Percentiles rank a stretch among this genome's conserved stretches.
phyloP scores from a whole-genome alignment of 345 rosid species.

The Brassica carinata region DNA sequence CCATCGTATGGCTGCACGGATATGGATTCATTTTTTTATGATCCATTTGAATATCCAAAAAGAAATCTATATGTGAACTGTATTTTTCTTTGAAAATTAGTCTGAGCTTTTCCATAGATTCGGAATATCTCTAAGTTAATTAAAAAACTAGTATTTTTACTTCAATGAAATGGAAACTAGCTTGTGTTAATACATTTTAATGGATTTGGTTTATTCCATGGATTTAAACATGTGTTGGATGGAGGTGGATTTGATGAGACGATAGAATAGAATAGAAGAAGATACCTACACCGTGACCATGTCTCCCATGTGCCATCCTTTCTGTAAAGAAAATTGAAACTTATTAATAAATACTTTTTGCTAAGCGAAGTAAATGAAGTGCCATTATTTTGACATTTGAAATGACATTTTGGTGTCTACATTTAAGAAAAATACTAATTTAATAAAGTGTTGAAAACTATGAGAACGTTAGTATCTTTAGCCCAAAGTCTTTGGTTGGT shows the following conservation, averaged over 20 bases:
- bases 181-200: background rate
- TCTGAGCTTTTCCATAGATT: too few relatives aligned
- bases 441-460: slow-evolving; percentile 37
- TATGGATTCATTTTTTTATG: too few relatives aligned
- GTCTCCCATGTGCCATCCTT: slow-evolving; percentile 85
- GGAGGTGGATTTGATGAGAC: slow-evolving; percentile 39
- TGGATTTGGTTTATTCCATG: slow-evolving; percentile 2
- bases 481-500: slow-evolving; percentile 62
- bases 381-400: slow-evolving; percentile 34
- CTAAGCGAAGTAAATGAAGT: slow-evolving; percentile 45
- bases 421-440: slow-evolving; percentile 19
- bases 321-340: slow-evolving; percentile 67
- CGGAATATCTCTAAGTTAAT: too few relatives aligned
- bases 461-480: slow-evolving; percentile 36
- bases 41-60: too few relatives aligned
- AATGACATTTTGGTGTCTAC: slow-evolving; percentile 20
- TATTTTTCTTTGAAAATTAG: too few relatives aligned
- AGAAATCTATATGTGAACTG: too few relatives aligned
- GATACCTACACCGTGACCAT: slow-evolving; percentile 68
- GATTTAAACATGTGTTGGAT: slow-evolving; percentile 31
- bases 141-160: too few relatives aligned
- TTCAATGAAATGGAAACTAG: background rate
- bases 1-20: too few relatives aligned
- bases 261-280: slow-evolving; percentile 52
- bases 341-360: slow-evolving; percentile 40